These are phyloP conservation scores for Bryoglossum gracile DNA, from an alignment of 495 filamentous ascomycete species.

Conservation along the genomic window DNA sequence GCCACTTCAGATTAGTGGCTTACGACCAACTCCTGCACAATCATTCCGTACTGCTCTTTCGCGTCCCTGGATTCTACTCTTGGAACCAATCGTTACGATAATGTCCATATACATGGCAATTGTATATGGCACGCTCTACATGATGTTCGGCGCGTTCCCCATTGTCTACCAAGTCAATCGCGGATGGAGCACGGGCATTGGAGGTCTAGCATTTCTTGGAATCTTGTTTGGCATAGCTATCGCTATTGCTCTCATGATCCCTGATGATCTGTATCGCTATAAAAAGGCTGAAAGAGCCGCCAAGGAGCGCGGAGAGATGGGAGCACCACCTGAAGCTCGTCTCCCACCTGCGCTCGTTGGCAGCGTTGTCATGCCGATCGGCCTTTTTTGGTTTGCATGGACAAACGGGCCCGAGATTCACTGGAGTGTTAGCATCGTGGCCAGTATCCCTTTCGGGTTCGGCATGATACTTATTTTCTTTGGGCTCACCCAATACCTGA, in stretches of 20 bases:
- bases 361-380: slow-evolving; percentile 59
- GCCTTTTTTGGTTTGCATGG: slow-evolving; percentile 64
- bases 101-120: slow-evolving; percentile 58
- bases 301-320: no score
- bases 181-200: slow-evolving; percentile 62
- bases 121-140: slow-evolving; percentile 76
- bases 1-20: slow-evolving; percentile 36
- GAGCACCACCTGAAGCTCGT: slow-evolving; percentile 64
- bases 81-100: slow-evolving; percentile 78
- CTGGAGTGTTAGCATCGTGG: slow-evolving; percentile 57
- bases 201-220: slow-evolving; percentile 73
- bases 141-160: slow-evolving; percentile 85
- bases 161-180: slow-evolving; percentile 69
- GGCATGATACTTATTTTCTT: slow-evolving; percentile 67
- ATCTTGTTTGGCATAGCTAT: slow-evolving; percentile 70
- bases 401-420: slow-evolving; percentile 61
- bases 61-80: slow-evolving; percentile 44
- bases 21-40: slow-evolving; percentile 30
- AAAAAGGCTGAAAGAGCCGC: slow-evolving; percentile 28
- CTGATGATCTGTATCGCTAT: slow-evolving; percentile 60
- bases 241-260: slow-evolving; percentile 56
- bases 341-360: slow-evolving; percentile 64
- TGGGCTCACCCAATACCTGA: slow-evolving; percentile 64
- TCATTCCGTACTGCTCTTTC: slow-evolving; percentile 40
- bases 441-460: slow-evolving; percentile 62